phyloP scores from a whole-genome alignment of 441 rosid species.

The Adansonia gregorii region DNA sequence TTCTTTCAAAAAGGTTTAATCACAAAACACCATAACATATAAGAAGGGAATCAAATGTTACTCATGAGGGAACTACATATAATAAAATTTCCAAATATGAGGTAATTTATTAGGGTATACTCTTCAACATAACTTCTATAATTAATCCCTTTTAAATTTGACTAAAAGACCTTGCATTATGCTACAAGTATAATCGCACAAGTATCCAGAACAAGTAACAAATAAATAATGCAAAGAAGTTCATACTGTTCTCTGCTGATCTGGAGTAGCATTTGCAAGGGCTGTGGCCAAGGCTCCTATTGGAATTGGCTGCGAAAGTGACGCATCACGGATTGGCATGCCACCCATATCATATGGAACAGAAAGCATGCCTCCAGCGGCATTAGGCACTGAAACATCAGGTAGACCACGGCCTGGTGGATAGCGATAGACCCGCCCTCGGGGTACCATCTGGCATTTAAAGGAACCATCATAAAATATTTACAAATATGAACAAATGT shows the following conservation, averaged over 20 bases:
- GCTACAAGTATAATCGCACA: neutral
- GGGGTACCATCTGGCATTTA: constrained; percentile 55
- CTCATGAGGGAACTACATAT: neutral
- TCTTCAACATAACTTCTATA: neutral
- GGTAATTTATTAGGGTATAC: neutral
- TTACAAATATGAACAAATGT: neutral
- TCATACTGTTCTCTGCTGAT: constrained; percentile 79
- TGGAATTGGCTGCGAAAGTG: constrained; percentile 59
- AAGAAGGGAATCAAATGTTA: neutral
- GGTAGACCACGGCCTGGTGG: constrained; percentile 53
- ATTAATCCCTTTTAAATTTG: neutral
- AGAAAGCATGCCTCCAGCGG: constrained; percentile 58
- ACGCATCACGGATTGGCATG: constrained; percentile 47
- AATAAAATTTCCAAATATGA: neutral
- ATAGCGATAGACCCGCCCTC: constrained; percentile 56
- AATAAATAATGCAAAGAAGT: constrained; percentile 3
- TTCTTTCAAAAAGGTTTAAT: neutral
- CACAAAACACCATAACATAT: neutral
- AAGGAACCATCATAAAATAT: neutral
- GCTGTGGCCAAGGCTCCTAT: constrained; percentile 77
- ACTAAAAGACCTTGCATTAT: neutral
- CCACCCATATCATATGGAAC: constrained; percentile 60
- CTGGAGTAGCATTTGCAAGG: constrained; percentile 81
- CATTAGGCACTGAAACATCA: constrained; percentile 55
- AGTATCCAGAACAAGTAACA: neutral